Percentiles rank a stretch among this genome's conserved stretches.
Conservation (phyloP, 2,329 filamentous ascomycete genomes). For the Ophiostoma montium region DNA sequence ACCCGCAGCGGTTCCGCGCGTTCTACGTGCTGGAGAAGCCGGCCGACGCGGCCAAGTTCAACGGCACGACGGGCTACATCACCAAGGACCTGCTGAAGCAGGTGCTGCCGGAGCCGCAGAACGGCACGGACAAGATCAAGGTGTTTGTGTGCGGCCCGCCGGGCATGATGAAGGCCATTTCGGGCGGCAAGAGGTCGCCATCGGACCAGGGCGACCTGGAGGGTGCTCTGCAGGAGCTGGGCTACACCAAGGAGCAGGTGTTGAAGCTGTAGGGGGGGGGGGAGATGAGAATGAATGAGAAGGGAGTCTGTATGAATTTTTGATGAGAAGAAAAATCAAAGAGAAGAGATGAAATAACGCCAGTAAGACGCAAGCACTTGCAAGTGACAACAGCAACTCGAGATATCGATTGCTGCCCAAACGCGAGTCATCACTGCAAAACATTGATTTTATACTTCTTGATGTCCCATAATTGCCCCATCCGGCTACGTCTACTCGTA, state of each 20-base stretch:
- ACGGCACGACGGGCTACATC: slow-evolving; percentile 68
- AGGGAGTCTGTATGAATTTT: too few relatives aligned
- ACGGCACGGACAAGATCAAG: slow-evolving; percentile 65
- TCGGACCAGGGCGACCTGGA: slow-evolving; percentile 82
- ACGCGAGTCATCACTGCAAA: too few relatives aligned
- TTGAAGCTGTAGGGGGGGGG: slow-evolving; percentile 62
- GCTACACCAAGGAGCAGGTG: slow-evolving; percentile 56
- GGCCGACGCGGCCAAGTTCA: slow-evolving; percentile 60
- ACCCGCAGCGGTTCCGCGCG: slow-evolving; percentile 85
- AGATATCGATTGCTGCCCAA: too few relatives aligned
- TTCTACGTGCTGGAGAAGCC: slow-evolving; percentile 82
- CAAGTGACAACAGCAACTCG: too few relatives aligned
- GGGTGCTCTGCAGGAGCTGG: slow-evolving; percentile 54
- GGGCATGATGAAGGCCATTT: slow-evolving; percentile 84
- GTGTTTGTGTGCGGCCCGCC: slow-evolving; percentile 92
- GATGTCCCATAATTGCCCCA: not conserved
- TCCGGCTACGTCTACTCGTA: not conserved
- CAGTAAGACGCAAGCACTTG: too few relatives aligned
- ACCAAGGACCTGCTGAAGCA: slow-evolving; percentile 89
- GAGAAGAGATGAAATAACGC: too few relatives aligned
- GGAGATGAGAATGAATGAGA: not conserved
- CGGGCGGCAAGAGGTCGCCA: slow-evolving; percentile 81
- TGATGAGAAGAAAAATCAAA: too few relatives aligned
- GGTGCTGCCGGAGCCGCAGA: slow-evolving; percentile 83
- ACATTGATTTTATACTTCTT: not conserved